These are phyloP conservation scores for Beauveria caledonica DNA, from an alignment of 2,329 filamentous ascomycete species.

Conservation along the genomic window DNA sequence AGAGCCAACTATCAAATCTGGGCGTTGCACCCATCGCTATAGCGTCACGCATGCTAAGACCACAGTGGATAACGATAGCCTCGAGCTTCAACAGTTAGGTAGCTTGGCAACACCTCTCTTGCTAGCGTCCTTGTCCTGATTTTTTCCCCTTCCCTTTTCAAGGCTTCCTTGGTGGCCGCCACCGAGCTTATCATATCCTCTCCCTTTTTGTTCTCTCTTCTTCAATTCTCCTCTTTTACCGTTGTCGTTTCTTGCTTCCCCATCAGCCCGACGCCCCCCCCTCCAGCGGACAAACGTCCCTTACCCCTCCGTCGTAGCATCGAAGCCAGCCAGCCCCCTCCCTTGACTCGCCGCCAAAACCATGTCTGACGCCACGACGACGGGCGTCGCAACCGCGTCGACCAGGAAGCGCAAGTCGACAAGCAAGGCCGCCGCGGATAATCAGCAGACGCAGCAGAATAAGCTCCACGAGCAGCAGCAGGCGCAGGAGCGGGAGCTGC, in stretches of 20 bases:
- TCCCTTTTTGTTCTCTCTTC: background rate
- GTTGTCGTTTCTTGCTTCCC: background rate
- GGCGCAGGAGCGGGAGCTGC: conserved; percentile 18
- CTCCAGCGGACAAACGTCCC: no score
- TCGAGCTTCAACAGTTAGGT: background rate
- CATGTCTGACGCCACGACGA: conserved; percentile 29
- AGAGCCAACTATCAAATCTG: background rate
- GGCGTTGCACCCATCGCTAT: background rate
- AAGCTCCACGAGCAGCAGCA: conserved; percentile 20
- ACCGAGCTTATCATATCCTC: background rate
- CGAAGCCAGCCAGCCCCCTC: no score
- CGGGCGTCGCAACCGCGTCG: conserved; percentile 23
- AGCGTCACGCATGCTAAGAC: background rate
- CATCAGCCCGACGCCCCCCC: no score
- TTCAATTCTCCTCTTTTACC: background rate
- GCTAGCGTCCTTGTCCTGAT: background rate
- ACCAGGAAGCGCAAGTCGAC: conserved; percentile 10
- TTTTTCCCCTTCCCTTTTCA: background rate
- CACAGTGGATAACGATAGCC: conserved; percentile 6
- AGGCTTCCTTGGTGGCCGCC: background rate
- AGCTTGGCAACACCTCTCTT: background rate
- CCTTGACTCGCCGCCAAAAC: background rate
- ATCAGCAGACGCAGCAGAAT: background rate
- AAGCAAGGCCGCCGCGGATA: conserved; percentile 7
- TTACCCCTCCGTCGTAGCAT: background rate